Base-by-base conservation (phyloP, 257 asterid genomes). In the Ilex aquifolium region DNA sequence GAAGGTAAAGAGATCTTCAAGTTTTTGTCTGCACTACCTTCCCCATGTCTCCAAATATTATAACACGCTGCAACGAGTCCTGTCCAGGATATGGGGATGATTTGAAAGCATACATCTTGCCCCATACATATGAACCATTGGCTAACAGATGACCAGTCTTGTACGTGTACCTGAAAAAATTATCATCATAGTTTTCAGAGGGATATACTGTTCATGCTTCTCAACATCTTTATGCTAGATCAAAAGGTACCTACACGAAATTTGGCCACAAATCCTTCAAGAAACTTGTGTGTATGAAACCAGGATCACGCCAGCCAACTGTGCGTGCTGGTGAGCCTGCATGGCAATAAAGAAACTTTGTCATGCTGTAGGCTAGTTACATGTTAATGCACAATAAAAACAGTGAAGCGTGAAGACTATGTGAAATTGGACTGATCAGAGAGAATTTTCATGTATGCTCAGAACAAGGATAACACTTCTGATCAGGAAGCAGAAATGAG, bases 231-330 rank as follows among this genome's bases (percentile, higher is more conserved):
- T 49, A 49, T 49, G 54, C 54, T 12, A 49, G 54, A 44, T 7
- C 50, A 1, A 44, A 44, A 49, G 54, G 10, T 49, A 49, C 54
- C 4, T 49, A 49, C 54, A 49, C 2, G 14, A 15, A 49, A 49
- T 49, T 49, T 49, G 54, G 54, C 54, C 54, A 49, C 54, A 49
- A 49, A 49, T 49, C 54, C 54, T 49, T 49, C 10, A 49, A 49
- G 54, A 49, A 49, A 49, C 54, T 49, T 6, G 54, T 49, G 54
- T 49, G 54, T 49, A 49, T 49, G 54, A 49, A 49, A 49, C 54
- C 54, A 49, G 54, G 54, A 49, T 49, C 54, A 49, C 54, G 54
- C 54, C 54, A 49, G 54, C 54, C 54, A 49, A 49, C 54, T 11
- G 54, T 49, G 11, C 54, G 54, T 49, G 54, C 54, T 4, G 54